Conservation (phyloP, 1,284 basidiomycete species). For the Clitocybe nebularis region DNA sequence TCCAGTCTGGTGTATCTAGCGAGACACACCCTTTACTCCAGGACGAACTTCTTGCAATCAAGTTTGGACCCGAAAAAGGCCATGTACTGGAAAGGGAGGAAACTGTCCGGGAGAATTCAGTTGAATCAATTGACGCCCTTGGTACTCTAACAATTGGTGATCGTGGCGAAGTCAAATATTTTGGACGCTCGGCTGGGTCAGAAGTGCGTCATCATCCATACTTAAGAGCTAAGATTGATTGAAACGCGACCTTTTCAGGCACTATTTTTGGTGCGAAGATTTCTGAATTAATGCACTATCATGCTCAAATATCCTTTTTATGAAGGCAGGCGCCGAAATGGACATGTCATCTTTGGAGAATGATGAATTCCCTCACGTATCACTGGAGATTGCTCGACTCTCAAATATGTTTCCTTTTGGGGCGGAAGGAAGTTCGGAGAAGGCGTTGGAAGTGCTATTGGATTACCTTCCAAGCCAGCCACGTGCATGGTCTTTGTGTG, state of each 20-base stretch:
- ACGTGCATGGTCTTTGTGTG: constrained; percentile 60
- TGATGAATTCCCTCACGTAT: constrained; percentile 28
- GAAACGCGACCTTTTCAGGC: constrained; percentile 29
- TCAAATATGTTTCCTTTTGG: constrained; percentile 45
- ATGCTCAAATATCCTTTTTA: too few species aligned
- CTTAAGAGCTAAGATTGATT: not conserved
- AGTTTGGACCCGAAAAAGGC: constrained; percentile 47
- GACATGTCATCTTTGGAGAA: constrained; percentile 31
- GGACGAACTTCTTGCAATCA: constrained; percentile 58
- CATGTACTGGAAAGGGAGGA: constrained; percentile 22
- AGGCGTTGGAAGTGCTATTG: constrained; percentile 39
- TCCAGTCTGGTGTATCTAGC: constrained; percentile 55
- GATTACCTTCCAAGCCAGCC: constrained; percentile 48
- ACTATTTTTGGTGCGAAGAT: constrained; percentile 39
- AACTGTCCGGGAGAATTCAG: constrained; percentile 22
- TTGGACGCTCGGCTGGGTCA: constrained; percentile 63
- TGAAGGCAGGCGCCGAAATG: constrained; percentile 53
- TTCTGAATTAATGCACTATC: too few species aligned
- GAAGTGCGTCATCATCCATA: constrained; percentile 29
- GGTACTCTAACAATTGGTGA: constrained; percentile 63
- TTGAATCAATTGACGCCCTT: constrained; percentile 38
- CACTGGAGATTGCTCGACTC: constrained; percentile 40
- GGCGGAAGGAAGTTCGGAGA: constrained; percentile 30
- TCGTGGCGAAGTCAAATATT: constrained; percentile 62
- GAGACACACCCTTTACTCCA: constrained; percentile 63